Conservation (phyloP, 2,329 filamentous ascomycete genomes). For the Arthrocladium fulminans region DNA sequence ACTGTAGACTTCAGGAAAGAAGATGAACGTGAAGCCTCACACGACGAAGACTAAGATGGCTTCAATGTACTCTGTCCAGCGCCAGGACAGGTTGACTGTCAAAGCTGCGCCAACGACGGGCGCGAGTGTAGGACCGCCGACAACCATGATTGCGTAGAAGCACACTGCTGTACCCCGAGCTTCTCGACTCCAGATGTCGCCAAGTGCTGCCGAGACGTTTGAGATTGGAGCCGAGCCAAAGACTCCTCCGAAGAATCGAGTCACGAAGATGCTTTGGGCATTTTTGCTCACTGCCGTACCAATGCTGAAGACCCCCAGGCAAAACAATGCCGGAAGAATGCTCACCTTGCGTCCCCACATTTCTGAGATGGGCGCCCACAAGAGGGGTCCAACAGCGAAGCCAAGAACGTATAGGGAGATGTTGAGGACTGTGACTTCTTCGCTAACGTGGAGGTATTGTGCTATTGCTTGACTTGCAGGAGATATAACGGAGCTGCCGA, state of each 20-base stretch:
- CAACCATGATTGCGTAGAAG: slow-evolving; percentile 34
- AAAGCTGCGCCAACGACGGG: slow-evolving; percentile 37
- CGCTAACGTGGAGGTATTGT: slow-evolving; percentile 34
- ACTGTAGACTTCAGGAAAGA: slow-evolving; percentile 34
- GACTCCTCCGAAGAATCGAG: slow-evolving; percentile 38
- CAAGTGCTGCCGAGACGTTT: slow-evolving; percentile 37
- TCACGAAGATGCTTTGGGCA: slow-evolving; percentile 31
- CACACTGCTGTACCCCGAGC: slow-evolving; percentile 33
- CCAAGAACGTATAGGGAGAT: slow-evolving; percentile 40
- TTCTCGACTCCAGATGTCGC: slow-evolving; percentile 35
- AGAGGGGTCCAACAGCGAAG: slow-evolving; percentile 34
- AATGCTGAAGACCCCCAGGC: slow-evolving; percentile 39
- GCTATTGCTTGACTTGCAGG: slow-evolving; percentile 39
- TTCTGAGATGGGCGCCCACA: slow-evolving; percentile 38
- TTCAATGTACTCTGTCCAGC: slow-evolving; percentile 39
- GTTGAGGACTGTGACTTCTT: slow-evolving; percentile 37
- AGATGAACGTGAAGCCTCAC: slow-evolving; percentile 24
- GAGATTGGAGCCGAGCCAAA: slow-evolving; percentile 38
- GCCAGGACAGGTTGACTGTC: slow-evolving; percentile 33
- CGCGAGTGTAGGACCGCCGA: slow-evolving; percentile 34
- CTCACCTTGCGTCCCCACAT: slow-evolving; percentile 38
- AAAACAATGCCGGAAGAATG: slow-evolving; percentile 37
- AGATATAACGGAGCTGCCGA: slow-evolving; percentile 45
- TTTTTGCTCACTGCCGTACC: slow-evolving; percentile 35
- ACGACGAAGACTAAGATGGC: slow-evolving; percentile 33